These are phyloP conservation scores for Myrmaecium sp. DNA, from an alignment of 2,329 filamentous ascomycete species.

Conservation along the genomic window DNA sequence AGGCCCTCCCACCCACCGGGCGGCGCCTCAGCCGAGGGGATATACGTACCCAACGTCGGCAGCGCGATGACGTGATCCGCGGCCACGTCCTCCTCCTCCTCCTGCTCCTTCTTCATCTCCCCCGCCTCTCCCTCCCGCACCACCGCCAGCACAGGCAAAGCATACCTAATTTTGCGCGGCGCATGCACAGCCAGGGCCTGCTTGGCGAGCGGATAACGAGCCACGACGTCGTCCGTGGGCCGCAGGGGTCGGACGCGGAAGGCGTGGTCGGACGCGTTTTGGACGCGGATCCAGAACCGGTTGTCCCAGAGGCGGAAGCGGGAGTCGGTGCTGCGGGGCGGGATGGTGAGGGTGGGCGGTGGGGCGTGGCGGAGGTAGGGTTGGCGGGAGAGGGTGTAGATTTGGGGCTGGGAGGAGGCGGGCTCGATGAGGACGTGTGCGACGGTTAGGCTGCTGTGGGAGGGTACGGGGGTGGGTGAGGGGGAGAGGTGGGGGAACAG, in stretches of 20 bases:
- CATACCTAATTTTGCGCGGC: slow-evolving; percentile 4
- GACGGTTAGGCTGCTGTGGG: slow-evolving; percentile 9
- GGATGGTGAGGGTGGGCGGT: slow-evolving; percentile 1
- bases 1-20: slow-evolving; percentile 5
- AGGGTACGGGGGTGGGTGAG: slow-evolving; percentile 1
- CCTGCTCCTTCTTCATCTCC: neutral
- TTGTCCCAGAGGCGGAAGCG: slow-evolving; percentile 35
- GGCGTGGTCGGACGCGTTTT: slow-evolving; percentile 12
- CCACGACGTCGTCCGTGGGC: slow-evolving; percentile 6
- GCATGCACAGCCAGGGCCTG: slow-evolving; percentile 3
- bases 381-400: slow-evolving; percentile 4
- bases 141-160: slow-evolving; percentile 5
- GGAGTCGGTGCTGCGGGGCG: neutral
- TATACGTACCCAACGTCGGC: slow-evolving; percentile 12
- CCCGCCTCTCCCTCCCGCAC: neutral
- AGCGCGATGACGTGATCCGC: slow-evolving; percentile 12
- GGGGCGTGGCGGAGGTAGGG: slow-evolving; percentile 2
- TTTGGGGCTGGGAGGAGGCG: slow-evolving; percentile 8
- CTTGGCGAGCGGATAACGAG: slow-evolving; percentile 1
- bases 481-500: slow-evolving; percentile 22
- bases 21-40: slow-evolving; percentile 2
- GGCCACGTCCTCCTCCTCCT: slow-evolving; percentile 2
- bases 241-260: slow-evolving; percentile 22
- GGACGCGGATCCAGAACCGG: slow-evolving; percentile 37
- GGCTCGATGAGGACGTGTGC: slow-evolving; percentile 11